These are phyloP conservation scores for Capsella rubella DNA, from an alignment of 441 rosid species.

Conservation along the genomic window DNA sequence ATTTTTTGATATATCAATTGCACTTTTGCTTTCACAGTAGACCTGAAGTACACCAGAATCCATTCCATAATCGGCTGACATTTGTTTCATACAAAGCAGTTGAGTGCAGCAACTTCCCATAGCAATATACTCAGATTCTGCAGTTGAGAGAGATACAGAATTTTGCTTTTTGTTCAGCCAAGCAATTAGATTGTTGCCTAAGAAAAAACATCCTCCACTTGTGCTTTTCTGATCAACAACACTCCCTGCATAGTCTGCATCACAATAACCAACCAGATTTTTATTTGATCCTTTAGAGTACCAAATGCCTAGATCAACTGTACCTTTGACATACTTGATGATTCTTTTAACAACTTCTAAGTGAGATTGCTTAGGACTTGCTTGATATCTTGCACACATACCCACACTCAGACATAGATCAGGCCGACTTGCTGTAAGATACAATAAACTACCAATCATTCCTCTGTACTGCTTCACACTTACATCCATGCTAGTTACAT, in stretches of 20 bases:
- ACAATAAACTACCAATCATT: background rate
- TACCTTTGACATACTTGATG: background rate
- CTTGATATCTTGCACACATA: background rate
- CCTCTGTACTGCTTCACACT: background rate
- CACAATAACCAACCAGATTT: background rate
- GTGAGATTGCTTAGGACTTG: background rate
- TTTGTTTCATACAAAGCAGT: background rate
- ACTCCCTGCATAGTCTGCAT: background rate
- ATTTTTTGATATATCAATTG: too few relatives aligned
- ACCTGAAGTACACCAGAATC: too few relatives aligned
- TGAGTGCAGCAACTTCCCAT: background rate
- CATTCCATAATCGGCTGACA: background rate
- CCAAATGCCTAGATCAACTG: background rate
- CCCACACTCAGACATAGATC: background rate
- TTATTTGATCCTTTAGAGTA: background rate
- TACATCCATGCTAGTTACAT: too few relatives aligned
- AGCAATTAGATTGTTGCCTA: background rate
- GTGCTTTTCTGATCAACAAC: background rate
- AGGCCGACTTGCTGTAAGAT: background rate
- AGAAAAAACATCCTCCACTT: background rate
- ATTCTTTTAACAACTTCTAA: background rate
- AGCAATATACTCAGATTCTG: background rate
- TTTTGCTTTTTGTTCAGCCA: background rate
- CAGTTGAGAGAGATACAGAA: background rate
- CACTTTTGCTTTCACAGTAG: too few relatives aligned